Conservation (phyloP, 306 rosid genomes). For the Geum urbanum region DNA sequence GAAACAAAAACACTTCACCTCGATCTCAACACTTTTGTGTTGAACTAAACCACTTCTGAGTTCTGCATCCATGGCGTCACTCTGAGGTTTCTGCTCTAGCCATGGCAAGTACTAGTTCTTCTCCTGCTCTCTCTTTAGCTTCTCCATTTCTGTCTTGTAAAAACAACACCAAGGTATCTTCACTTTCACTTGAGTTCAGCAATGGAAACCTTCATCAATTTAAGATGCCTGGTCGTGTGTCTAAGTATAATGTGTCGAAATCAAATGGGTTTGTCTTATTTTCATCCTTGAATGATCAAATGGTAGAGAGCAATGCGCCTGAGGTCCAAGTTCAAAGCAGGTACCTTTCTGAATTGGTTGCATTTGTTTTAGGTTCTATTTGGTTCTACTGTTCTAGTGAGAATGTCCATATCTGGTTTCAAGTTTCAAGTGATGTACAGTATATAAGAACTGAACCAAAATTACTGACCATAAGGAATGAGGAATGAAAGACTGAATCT, state of each 20-base stretch:
- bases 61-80: neutral
- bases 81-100: neutral
- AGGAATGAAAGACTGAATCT: neutral
- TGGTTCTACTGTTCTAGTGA: neutral
- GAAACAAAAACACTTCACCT: slow-evolving; percentile 12
- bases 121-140: slow-evolving; percentile 20
- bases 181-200: slow-evolving; percentile 18
- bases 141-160: slow-evolving; percentile 10
- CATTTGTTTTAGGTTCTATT: neutral
- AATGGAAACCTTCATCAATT: slow-evolving; percentile 19
- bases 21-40: neutral
- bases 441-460: neutral
- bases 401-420: too few relatives aligned
- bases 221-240: slow-evolving; percentile 7
- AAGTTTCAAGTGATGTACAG: too few relatives aligned
- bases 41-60: neutral
- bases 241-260: slow-evolving; percentile 17
- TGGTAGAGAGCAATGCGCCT: slow-evolving; percentile 20
- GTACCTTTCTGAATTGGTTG: slow-evolving; percentile 24
- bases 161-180: neutral
- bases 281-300: slow-evolving; percentile 34
- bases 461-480: neutral
- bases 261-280: slow-evolving; percentile 25
- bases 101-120: slow-evolving; percentile 33
- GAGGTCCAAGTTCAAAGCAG: slow-evolving; percentile 51